A percentile compares a stretch with the other conserved stretches of the same genome.
Evolutionary conservation across 2,329 filamentous ascomycete genomes (phyloP).

Genomic region (Coniochaeta sp.): DNA sequence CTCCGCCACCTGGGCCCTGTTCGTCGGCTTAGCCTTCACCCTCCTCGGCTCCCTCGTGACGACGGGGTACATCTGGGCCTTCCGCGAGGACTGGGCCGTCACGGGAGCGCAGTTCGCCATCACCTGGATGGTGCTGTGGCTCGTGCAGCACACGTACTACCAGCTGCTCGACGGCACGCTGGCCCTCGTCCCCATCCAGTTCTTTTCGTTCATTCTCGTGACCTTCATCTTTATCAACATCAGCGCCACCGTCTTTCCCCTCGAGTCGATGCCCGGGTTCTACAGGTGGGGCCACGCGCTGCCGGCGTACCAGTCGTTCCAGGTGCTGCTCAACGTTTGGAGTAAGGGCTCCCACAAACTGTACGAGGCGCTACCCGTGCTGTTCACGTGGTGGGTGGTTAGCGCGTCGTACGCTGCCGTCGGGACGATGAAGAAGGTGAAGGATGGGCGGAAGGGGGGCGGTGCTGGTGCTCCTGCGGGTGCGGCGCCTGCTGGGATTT

Average conservation of each 20-base stretch:
- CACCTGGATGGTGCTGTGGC: conserved; percentile 26
- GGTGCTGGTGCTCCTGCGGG: neutral
- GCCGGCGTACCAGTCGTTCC: conserved; percentile 26
- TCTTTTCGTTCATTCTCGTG: conserved; percentile 33
- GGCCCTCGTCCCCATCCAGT: conserved; percentile 19
- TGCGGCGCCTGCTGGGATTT: neutral
- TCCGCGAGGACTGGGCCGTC: conserved; percentile 32
- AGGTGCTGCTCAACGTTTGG: conserved; percentile 32
- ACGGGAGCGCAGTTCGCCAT: conserved; percentile 18
- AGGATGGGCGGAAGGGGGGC: neutral
- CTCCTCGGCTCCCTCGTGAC: conserved; percentile 28
- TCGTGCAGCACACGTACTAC: conserved; percentile 30
- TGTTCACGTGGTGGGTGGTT: conserved; percentile 32
- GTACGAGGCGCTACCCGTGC: conserved; percentile 30
- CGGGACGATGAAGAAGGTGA: neutral
- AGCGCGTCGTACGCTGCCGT: neutral
- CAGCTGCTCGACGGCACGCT: conserved; percentile 29
- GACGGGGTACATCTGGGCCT: conserved; percentile 36
- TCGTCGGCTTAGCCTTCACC: conserved; percentile 20
- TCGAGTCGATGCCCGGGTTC: conserved; percentile 30
- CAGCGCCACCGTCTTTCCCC: conserved; percentile 25
- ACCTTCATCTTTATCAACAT: conserved; percentile 35
- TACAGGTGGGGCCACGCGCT: conserved; percentile 30
- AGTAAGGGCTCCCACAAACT: conserved; percentile 31
- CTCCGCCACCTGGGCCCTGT: neutral